Percentiles rank a stretch among this genome's conserved stretches.
These are phyloP conservation scores for Turritis glabra DNA, from an alignment of 345 rosid genomes.

Conservation along the genomic window DNA sequence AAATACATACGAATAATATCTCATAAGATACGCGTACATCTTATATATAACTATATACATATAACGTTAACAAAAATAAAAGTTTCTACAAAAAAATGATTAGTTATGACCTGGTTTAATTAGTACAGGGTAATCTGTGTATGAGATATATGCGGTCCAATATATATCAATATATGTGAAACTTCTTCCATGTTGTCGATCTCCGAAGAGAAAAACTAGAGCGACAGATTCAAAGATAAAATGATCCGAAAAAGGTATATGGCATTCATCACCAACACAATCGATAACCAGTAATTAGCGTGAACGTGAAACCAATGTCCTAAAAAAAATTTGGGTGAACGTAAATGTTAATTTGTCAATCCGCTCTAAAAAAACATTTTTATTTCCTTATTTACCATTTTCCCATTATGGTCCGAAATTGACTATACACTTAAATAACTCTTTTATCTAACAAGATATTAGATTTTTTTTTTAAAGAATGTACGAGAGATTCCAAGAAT, in stretches of 20 bases:
- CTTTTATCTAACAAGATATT: neutral
- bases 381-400: too few relatives aligned
- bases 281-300: neutral
- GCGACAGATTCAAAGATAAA: neutral
- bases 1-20: neutral
- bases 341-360: too few relatives aligned
- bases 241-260: neutral
- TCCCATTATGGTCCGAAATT: too few relatives aligned
- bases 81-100: neutral
- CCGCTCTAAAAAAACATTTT: too few relatives aligned
- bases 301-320: neutral
- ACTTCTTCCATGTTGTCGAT: neutral
- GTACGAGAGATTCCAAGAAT: neutral
- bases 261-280: constrained; percentile 4
- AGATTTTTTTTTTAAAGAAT: neutral
- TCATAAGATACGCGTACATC: neutral
- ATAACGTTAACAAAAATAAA: neutral
- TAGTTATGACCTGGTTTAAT: neutral
- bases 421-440: neutral
- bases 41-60: neutral
- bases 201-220: neutral
- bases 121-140: neutral
- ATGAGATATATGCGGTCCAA: neutral
- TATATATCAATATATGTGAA: too few relatives aligned
- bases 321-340: too few relatives aligned